Evolutionary conservation across 2,329 filamentous ascomycete species (phyloP).

Genomic region (Botrytis byssoidea): DNA sequence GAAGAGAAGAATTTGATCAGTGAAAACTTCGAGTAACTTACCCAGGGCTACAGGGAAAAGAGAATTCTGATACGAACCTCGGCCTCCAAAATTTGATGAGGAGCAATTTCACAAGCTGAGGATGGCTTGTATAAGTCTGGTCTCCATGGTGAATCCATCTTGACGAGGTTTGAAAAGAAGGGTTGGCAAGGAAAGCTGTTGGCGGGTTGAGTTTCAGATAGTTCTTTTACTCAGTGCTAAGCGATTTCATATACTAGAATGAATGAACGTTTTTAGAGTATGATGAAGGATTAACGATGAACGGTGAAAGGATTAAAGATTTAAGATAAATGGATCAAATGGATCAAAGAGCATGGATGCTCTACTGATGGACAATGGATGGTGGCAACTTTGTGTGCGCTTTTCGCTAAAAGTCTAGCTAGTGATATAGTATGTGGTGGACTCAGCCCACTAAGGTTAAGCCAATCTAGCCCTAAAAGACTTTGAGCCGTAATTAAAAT

Average conservation of each 20-base stretch:
- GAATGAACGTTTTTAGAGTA: background rate
- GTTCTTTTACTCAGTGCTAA: background rate
- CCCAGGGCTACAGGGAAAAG: conserved; percentile 15
- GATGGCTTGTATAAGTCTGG: conserved; percentile 28
- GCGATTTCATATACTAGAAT: background rate
- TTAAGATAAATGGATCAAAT: background rate
- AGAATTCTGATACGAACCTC: conserved; percentile 27
- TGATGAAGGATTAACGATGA: background rate
- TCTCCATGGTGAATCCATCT: conserved; percentile 31
- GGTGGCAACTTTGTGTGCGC: background rate
- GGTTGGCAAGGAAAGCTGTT: background rate
- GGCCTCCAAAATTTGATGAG: conserved; percentile 26
- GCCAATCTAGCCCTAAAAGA: conserved; percentile 3
- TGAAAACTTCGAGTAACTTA: conserved; percentile 2
- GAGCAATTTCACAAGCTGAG: conserved; percentile 32
- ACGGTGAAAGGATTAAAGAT: background rate
- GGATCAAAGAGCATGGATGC: conserved; percentile 1
- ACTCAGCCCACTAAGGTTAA: background rate
- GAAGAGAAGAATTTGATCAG: conserved; percentile 22
- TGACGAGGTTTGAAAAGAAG: background rate
- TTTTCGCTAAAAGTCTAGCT: conserved; percentile 7
- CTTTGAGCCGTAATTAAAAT: background rate
- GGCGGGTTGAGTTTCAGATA: background rate
- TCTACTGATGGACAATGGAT: background rate
- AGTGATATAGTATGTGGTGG: background rate